Base-by-base conservation (phyloP, 345 rosid species). In the Angophora floribunda region DNA sequence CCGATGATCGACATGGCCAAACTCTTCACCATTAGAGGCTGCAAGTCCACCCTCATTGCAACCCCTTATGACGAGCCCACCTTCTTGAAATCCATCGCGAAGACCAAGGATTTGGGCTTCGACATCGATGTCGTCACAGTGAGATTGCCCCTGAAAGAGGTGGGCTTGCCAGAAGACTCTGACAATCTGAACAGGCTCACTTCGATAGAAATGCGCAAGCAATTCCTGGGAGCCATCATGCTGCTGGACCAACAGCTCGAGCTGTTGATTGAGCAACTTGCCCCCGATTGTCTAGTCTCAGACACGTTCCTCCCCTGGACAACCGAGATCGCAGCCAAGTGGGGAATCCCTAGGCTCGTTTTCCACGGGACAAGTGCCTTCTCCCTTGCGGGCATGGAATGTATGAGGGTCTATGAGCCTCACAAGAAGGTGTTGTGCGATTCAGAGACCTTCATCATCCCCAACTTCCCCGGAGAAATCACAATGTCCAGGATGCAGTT, bases 361-460 rank as follows among this genome's bases (percentile, higher is more conserved):
- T 92, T 93, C 79, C 90, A 92, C 44, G 93, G 93, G 12, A 86
- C 87, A 7, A 4, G 93, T 36, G 86, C 86, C 87, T 92, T 93
- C 61, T n/a, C 92, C 15, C 36, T 86, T 1, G 61, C 87, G 11
- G 55, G 85, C 7, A 0, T 3, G 4, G 67, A 51, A 59, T 51
- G 61, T 44, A 11, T 91, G 17, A 32, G 84, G 15, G 30, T 41
- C 12, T 85, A 89, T 53, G 15, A 86, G 85, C 92, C 93, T 4
- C 84, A 90, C 78, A 87, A 75, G 52, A 79, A 55, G 17, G 89
- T 91, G 26, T 87, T 84, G 0, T 87, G 91, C 8, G 94, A 92
- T 89, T 86, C 88, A 1, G 94, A 91, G 47, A 88, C 89, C 26
- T 91, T 92, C 36, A 24, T 87, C 13, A 52, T 52, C 19, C 53